phyloP scores from a whole-genome alignment of 1,139 yeast genomes.

The Pneumocystis jirovecii region DNA sequence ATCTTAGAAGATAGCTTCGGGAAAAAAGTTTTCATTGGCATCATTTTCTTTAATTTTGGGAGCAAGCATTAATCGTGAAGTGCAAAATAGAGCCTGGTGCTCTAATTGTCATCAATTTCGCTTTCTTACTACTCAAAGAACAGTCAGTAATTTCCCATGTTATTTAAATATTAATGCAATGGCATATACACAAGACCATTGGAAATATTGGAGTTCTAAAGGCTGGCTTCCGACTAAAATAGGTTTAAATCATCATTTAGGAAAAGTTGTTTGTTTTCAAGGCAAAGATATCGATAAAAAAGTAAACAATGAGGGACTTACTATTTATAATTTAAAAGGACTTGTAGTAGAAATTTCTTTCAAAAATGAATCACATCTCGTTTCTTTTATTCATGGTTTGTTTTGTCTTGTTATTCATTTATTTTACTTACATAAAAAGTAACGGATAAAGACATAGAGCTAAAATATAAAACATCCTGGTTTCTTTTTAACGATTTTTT shows the following conservation, averaged over 20 bases:
- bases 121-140: slow-evolving; percentile 19
- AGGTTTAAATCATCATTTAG: slow-evolving; percentile 7
- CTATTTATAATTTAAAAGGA: slow-evolving; percentile 23
- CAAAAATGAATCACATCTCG: slow-evolving; percentile 23
- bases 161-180: slow-evolving; percentile 49
- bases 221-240: slow-evolving; percentile 11
- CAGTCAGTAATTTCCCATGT: slow-evolving; percentile 45
- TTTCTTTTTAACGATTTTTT: slow-evolving; percentile 79
- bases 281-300: slow-evolving; percentile 11
- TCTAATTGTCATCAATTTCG: slow-evolving; percentile 10
- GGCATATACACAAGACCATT: slow-evolving; percentile 23
- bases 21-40: slow-evolving; percentile 5
- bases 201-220: slow-evolving; percentile 14
- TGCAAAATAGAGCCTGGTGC: slow-evolving; percentile 10
- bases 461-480: slow-evolving; percentile 36
- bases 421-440: slow-evolving; percentile 10
- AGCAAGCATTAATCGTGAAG: slow-evolving; percentile 11
- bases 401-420: slow-evolving; percentile 32
- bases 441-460: slow-evolving; percentile 14
- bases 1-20: not conserved
- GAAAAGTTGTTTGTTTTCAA: slow-evolving; percentile 8
- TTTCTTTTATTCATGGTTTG: slow-evolving; percentile 33
- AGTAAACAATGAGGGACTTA: slow-evolving; percentile 7
- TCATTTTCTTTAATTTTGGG: slow-evolving; percentile 11
- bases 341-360: slow-evolving; percentile 26